phyloP scores from a whole-genome alignment of 139 green algal genomes.

The Pycnococcus provasolii region DNA sequence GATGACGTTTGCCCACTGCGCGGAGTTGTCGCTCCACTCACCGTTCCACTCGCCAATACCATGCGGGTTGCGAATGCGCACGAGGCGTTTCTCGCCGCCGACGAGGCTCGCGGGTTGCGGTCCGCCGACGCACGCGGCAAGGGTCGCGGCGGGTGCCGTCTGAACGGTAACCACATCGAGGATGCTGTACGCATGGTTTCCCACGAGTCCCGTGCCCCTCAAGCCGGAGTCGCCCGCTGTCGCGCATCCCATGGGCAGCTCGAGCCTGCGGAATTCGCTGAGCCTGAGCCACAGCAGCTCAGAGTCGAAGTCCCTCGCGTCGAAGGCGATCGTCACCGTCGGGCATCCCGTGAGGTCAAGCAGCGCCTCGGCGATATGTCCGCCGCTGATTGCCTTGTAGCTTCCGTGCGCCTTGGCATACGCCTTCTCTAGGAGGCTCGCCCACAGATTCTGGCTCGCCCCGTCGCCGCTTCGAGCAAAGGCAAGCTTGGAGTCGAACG shows the following conservation, averaged over 20 bases:
- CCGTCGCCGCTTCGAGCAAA: conserved; percentile 6
- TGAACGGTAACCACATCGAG: conserved; percentile 5
- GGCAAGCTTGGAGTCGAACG: conserved; percentile 4
- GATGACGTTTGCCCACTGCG: conserved; percentile 5
- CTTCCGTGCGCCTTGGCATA: conserved; percentile 29
- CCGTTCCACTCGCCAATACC: conserved; percentile 25
- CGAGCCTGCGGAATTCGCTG: background rate
- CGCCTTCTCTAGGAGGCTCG: conserved; percentile 26
- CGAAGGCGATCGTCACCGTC: conserved; percentile 16
- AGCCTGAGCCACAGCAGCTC: conserved; percentile 13
- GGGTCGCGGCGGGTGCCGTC: too few relatives aligned
- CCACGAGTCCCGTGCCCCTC: conserved; percentile 8
- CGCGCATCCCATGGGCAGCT: conserved; percentile 24
- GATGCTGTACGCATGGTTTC: conserved; percentile 22
- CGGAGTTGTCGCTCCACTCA: conserved; percentile 8
- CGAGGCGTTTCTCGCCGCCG: background rate
- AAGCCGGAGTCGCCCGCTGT: conserved; percentile 13
- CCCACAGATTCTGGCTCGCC: conserved; percentile 19
- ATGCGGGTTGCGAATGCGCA: conserved; percentile 23
- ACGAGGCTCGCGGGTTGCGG: background rate
- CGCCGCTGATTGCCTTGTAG: conserved; percentile 26
- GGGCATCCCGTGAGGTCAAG: conserved; percentile 25
- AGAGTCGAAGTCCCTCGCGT: conserved; percentile 13
- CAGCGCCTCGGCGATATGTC: conserved; percentile 27
- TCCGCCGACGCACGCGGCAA: background rate